Evolutionary conservation across 805 yeast genomes (phyloP).

Genomic region (Kodamaea sagamina): DNA sequence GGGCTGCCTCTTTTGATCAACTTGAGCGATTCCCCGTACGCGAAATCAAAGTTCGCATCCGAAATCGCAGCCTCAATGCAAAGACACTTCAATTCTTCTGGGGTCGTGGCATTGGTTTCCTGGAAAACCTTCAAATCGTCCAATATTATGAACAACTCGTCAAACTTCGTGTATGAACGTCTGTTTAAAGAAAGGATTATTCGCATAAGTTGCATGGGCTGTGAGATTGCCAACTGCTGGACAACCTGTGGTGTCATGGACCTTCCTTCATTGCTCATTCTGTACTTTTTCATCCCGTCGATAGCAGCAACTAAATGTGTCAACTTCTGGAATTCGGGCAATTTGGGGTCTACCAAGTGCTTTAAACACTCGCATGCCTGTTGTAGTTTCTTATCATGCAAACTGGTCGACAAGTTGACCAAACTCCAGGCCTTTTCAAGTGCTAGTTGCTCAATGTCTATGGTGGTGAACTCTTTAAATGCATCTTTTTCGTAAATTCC

Average conservation of each 20-base stretch:
- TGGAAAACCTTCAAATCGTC: slow-evolving; percentile 30
- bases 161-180: slow-evolving; percentile 47
- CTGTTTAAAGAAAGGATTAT: slow-evolving; percentile 56
- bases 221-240: slow-evolving; percentile 5
- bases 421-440: slow-evolving; percentile 24
- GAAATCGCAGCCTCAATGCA: slow-evolving; percentile 70
- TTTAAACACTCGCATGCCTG: slow-evolving; percentile 28
- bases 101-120: background rate
- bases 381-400: slow-evolving; percentile 35
- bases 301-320: slow-evolving; percentile 42
- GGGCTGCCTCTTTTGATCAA: slow-evolving; percentile 31
- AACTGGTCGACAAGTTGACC: slow-evolving; percentile 20
- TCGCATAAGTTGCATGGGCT: slow-evolving; percentile 39
- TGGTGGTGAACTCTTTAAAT: background rate
- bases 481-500: slow-evolving; percentile 1
- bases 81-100: slow-evolving; percentile 34
- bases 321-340: slow-evolving; percentile 17
- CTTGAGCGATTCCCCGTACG: slow-evolving; percentile 46
- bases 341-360: slow-evolving; percentile 22
- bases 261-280: slow-evolving; percentile 20
- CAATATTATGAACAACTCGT: slow-evolving; percentile 42
- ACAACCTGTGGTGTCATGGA: slow-evolving; percentile 12
- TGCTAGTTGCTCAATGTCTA: slow-evolving; percentile 15
- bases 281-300: slow-evolving; percentile 37
- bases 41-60: slow-evolving; percentile 61